Evolutionary conservation across 2,329 filamentous ascomycete species (phyloP).

Genomic region (Xylariaceae sp.): DNA sequence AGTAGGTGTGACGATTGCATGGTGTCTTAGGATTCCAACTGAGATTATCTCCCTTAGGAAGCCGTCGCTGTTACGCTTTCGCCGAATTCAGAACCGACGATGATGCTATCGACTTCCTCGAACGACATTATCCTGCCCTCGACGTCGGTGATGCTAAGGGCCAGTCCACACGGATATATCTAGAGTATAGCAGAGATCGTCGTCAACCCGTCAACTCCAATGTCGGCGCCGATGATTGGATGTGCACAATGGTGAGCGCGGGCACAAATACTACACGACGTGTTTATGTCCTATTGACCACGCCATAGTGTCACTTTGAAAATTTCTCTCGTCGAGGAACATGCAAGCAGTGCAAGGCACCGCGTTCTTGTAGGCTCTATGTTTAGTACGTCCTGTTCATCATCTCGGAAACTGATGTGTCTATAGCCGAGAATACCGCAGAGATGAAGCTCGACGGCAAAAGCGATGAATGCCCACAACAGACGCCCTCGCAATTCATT

Average conservation of each 20-base stretch:
- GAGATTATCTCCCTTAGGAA: constrained; percentile 10
- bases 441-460: constrained; percentile 43
- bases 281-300: constrained; percentile 5
- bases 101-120: constrained; percentile 36
- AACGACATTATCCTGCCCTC: constrained; percentile 32
- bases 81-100: constrained; percentile 36
- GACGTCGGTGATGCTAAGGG: constrained; percentile 29
- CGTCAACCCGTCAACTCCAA: constrained; percentile 24
- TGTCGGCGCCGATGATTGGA: constrained; percentile 31
- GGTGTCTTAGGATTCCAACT: no score
- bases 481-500: constrained; percentile 68
- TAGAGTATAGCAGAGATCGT: constrained; percentile 33
- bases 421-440: constrained; percentile 22
- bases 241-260: constrained; percentile 31
- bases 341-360: constrained; percentile 32
- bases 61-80: constrained; percentile 31
- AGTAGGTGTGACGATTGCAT: constrained; percentile 10
- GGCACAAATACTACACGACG: neutral
- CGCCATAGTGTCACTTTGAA: constrained; percentile 28
- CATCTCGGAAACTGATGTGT: neutral
- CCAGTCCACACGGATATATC: constrained; percentile 27
- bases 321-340: constrained; percentile 31
- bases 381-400: neutral
- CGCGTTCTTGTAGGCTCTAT: constrained; percentile 25
- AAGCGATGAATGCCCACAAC: constrained; percentile 41